Conservation (phyloP, 1,284 basidiomycete species). For the Singerocomus rubriflavus region DNA sequence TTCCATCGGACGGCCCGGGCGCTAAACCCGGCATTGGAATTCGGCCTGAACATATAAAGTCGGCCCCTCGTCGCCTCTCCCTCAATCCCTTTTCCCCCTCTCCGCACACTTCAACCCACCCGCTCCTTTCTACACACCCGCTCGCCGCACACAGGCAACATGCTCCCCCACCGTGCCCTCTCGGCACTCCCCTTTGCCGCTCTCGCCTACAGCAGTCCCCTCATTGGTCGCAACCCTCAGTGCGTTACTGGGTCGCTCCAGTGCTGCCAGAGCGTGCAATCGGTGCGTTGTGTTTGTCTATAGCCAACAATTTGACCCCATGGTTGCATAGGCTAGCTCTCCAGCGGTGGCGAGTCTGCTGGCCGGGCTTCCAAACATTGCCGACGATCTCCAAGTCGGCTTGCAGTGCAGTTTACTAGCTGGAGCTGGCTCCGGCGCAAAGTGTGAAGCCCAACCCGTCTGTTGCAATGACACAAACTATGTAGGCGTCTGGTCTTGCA, state of each 20-base stretch:
- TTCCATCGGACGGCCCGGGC: neutral
- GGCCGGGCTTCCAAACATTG: constrained; percentile 1
- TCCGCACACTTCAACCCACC: constrained; percentile 16
- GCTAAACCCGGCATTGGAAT: constrained; percentile 7
- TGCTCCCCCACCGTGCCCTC: constrained; percentile 19
- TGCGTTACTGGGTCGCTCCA: constrained; percentile 20
- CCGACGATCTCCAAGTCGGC: constrained; percentile 16
- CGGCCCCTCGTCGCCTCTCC: neutral
- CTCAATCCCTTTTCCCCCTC: constrained; percentile 5
- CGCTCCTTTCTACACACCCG: constrained; percentile 23
- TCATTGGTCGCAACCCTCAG: constrained; percentile 24
- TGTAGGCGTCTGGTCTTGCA: constrained; percentile 7
- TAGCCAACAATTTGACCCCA: constrained; percentile 4
- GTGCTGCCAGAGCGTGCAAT: constrained; percentile 22
- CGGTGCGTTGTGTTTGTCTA: constrained; percentile 11
- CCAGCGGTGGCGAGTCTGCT: constrained; percentile 9
- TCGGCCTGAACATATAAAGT: constrained; percentile 16
- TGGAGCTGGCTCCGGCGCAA: constrained; percentile 29
- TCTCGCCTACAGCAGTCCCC: constrained; percentile 21
- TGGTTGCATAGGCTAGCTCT: constrained; percentile 8
- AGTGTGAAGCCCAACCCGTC: constrained; percentile 19
- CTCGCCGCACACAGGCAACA: constrained; percentile 12
- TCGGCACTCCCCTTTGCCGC: constrained; percentile 18
- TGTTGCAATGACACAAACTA: constrained; percentile 22
- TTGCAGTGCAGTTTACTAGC: constrained; percentile 18